These are phyloP conservation scores for Roridomyces roridus DNA, from an alignment of 768 basidiomycete genomes.

Conservation along the genomic window DNA sequence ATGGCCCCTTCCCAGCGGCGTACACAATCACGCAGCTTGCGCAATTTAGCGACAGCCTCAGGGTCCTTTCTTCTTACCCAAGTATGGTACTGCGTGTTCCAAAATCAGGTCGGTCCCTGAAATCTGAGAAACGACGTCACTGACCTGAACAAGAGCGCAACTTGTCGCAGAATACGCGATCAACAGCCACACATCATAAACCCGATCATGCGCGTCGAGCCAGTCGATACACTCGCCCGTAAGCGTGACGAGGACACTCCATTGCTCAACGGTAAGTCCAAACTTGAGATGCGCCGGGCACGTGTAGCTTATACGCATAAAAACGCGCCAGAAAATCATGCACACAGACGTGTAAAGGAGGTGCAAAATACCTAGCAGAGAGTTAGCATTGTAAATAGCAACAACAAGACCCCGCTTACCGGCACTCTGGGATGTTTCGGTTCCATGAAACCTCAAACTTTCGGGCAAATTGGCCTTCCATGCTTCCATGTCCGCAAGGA, in stretches of 20 bases:
- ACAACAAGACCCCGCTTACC: slow-evolving; percentile 52
- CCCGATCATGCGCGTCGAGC: slow-evolving; percentile 79
- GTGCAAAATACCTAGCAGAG: slow-evolving; percentile 76
- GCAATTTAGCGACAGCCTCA: slow-evolving; percentile 75
- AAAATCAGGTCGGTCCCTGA: slow-evolving; percentile 6
- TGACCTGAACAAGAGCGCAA: slow-evolving; percentile 89
- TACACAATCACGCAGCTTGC: slow-evolving; percentile 83
- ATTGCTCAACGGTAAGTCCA: slow-evolving; percentile 78
- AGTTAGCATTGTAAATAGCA: neutral
- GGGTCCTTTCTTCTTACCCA: slow-evolving; percentile 85
- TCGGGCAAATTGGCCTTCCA: slow-evolving; percentile 86
- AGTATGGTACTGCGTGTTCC: slow-evolving; percentile 78
- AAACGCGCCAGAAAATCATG: slow-evolving; percentile 98
- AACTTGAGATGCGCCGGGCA: slow-evolving; percentile 92
- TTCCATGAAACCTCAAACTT: slow-evolving; percentile 77
- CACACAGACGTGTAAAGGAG: slow-evolving; percentile 87
- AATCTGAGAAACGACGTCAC: slow-evolving; percentile 24
- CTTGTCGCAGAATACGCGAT: slow-evolving; percentile 89
- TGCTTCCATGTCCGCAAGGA: slow-evolving; percentile 69
- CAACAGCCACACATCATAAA: slow-evolving; percentile 88
- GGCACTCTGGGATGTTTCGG: slow-evolving; percentile 66
- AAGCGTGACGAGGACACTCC: slow-evolving; percentile 73
- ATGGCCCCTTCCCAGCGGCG: slow-evolving; percentile 87
- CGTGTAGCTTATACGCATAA: slow-evolving; percentile 96
- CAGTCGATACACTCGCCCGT: slow-evolving; percentile 88